Evolutionary conservation across 305 asterid species (phyloP).

Genomic region (Ilex paraguariensis): DNA sequence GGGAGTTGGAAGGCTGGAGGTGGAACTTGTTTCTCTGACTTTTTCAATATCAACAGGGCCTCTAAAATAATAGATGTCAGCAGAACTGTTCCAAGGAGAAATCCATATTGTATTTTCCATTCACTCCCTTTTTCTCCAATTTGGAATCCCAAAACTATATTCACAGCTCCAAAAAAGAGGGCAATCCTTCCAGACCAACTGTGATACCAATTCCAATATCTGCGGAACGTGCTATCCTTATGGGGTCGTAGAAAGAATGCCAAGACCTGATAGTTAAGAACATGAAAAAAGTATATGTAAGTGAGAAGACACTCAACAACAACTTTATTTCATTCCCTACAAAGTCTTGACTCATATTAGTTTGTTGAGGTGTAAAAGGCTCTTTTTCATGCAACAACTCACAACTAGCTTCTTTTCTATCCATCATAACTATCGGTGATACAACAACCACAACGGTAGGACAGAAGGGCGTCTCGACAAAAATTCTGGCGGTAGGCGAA

Average conservation of each 20-base stretch:
- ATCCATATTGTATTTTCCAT: constrained; percentile 74
- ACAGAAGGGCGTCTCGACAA: too few relatives aligned
- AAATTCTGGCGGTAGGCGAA: too few relatives aligned
- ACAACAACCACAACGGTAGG: too few relatives aligned
- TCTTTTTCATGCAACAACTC: too few relatives aligned
- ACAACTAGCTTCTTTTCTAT: too few relatives aligned
- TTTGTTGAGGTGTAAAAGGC: too few relatives aligned
- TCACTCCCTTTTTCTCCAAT: constrained; percentile 52
- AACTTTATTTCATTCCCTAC: too few relatives aligned
- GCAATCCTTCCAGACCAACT: constrained; percentile 66
- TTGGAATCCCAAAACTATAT: constrained; percentile 66
- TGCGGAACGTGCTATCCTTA: constrained; percentile 57
- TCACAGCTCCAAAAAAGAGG: constrained; percentile 73
- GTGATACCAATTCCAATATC: constrained; percentile 75
- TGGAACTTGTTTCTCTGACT: constrained; percentile 24
- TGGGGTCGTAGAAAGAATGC: constrained; percentile 73
- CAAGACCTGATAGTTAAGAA: constrained; percentile 36
- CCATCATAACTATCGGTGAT: too few relatives aligned
- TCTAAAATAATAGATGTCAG: constrained; percentile 50
- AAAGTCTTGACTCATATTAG: too few relatives aligned
- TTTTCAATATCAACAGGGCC: constrained; percentile 45
- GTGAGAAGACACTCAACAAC: too few relatives aligned
- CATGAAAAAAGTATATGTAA: too few relatives aligned
- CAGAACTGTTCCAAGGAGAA: constrained; percentile 49
- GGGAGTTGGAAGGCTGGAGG: constrained; percentile 40